These are phyloP conservation scores for Dictyostelium capitatum DNA, from an alignment of 78 protist species.

Conservation along the genomic window DNA sequence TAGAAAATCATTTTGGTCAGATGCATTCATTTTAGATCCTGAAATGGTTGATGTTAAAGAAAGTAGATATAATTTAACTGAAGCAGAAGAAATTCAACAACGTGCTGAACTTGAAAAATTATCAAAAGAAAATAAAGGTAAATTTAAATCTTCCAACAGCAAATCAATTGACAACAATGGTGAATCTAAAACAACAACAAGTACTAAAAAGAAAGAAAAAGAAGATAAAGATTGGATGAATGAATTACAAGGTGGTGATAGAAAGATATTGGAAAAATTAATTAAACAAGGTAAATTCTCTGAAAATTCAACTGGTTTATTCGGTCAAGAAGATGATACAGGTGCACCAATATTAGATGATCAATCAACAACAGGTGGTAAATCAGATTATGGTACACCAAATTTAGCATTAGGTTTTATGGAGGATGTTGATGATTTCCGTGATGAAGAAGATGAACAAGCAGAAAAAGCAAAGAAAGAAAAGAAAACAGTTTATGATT, in stretches of 20 bases:
- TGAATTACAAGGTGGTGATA: slow-evolving; percentile 26
- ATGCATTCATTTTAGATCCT: slow-evolving; percentile 37
- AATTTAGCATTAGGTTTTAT: not conserved
- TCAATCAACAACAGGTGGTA: not conserved
- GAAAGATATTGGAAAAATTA: slow-evolving; percentile 44
- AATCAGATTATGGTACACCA: not conserved
- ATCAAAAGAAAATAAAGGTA: not conserved
- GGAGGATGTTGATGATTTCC: not conserved
- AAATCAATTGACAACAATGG: not conserved
- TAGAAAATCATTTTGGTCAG: slow-evolving; percentile 80
- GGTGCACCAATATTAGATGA: not conserved
- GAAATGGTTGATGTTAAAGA: not conserved
- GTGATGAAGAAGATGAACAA: not conserved
- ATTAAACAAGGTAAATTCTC: slow-evolving; percentile 70
- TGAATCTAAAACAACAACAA: not conserved
- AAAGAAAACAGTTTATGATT: not conserved
- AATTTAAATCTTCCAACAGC: too few species aligned
- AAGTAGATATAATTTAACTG: slow-evolving; percentile 9
- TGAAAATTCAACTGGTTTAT: not conserved
- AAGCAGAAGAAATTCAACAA: not conserved
- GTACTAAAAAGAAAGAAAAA: slow-evolving; percentile 2
- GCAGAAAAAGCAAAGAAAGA: not conserved
- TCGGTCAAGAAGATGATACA: not conserved
- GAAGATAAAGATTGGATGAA: slow-evolving; percentile 57
- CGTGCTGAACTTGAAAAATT: not conserved